phyloP scores from a whole-genome alignment of 2,329 filamentous ascomycete species.

The Hymenoscyphus scutula region DNA sequence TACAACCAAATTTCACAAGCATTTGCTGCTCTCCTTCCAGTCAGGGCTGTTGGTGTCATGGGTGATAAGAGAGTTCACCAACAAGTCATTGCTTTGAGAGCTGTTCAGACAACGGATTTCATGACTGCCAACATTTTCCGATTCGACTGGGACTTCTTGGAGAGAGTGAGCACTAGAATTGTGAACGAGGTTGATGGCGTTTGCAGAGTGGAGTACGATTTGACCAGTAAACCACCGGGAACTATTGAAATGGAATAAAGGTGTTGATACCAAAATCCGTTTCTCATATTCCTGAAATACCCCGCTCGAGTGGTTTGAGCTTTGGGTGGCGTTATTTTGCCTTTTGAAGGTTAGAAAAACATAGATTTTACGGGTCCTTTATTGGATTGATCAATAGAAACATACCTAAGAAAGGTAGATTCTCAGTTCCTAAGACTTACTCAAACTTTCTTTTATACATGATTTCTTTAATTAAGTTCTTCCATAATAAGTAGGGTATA shows the following conservation, averaged over 20 bases:
- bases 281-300: not conserved
- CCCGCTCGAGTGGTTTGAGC: not conserved
- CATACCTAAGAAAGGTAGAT: not conserved
- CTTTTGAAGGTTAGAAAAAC: not conserved
- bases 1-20: slow-evolving; percentile 72
- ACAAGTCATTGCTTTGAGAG: slow-evolving; percentile 59
- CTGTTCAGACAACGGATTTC: slow-evolving; percentile 54
- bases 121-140: slow-evolving; percentile 36
- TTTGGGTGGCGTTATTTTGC: slow-evolving; percentile 1
- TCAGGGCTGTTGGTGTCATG: slow-evolving; percentile 65
- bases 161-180: slow-evolving; percentile 63
- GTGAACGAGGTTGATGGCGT: slow-evolving; percentile 67
- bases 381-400: not conserved
- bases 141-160: slow-evolving; percentile 55
- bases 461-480: not conserved
- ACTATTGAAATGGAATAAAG: slow-evolving; percentile 72
- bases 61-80: slow-evolving; percentile 67
- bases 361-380: not conserved
- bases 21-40: slow-evolving; percentile 65
- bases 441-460: not conserved
- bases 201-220: slow-evolving; percentile 67
- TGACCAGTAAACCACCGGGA: slow-evolving; percentile 47
- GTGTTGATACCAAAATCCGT: not conserved
- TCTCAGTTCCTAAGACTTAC: not conserved
- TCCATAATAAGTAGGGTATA: too few relatives aligned